Percentiles rank a stretch among this genome's conserved stretches.
phyloP scores from a whole-genome alignment of 495 filamentous ascomycete genomes.

The Talaromyces wortmannii region DNA sequence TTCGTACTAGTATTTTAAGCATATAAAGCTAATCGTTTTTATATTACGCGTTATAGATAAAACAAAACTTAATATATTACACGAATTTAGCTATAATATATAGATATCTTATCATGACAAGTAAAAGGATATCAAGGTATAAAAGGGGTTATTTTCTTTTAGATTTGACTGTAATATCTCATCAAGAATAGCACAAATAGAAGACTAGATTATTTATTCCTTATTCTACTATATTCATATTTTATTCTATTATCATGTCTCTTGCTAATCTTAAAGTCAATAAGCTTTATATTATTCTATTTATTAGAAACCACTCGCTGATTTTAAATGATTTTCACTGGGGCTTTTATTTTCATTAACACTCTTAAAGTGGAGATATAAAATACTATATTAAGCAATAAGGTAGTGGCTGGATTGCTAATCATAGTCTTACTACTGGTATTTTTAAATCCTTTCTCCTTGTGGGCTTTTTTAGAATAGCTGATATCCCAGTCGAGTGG shows the following conservation, averaged over 20 bases:
- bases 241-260: not conserved
- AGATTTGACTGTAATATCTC: not conserved
- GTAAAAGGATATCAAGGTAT: too few species aligned
- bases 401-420: not conserved
- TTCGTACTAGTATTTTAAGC: too few species aligned
- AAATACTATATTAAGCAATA: not conserved
- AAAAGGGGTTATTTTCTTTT: not conserved
- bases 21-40: too few species aligned
- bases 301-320: not conserved
- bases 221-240: not conserved
- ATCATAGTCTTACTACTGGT: too few species aligned
- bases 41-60: too few species aligned
- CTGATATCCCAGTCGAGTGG: too few species aligned
- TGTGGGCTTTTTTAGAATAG: too few species aligned
- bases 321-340: not conserved
- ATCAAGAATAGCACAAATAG: not conserved
- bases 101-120: too few species aligned
- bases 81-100: too few species aligned
- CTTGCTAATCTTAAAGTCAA: not conserved
- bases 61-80: too few species aligned
- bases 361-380: not conserved
- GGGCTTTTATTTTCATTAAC: not conserved
- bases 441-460: too few species aligned
- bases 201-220: not conserved
- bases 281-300: not conserved